Percentiles rank a stretch among this genome's conserved stretches.
Conservation (phyloP, 2,329 filamentous ascomycete genomes). For the Alternaria ethzedia region DNA sequence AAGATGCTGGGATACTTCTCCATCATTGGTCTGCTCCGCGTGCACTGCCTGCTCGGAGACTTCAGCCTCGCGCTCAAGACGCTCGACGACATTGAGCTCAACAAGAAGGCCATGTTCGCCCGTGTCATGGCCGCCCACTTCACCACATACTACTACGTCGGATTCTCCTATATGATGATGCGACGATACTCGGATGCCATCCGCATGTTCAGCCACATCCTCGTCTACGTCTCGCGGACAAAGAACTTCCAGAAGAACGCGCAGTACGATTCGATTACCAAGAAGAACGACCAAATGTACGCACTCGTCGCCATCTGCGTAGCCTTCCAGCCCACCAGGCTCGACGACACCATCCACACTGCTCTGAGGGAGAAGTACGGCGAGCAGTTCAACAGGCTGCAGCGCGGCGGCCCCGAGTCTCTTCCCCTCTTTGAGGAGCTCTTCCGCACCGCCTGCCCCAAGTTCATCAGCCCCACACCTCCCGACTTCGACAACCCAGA, state of each 20-base stretch:
- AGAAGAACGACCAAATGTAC: conserved; percentile 99
- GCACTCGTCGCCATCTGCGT: conserved; percentile 98
- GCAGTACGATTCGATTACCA: conserved; percentile 97
- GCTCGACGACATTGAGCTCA: conserved; percentile 98
- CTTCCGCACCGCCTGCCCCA: conserved; percentile 96
- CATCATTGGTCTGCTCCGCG: conserved; percentile 94
- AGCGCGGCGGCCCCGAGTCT: conserved; percentile 92
- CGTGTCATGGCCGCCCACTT: conserved; percentile 99
- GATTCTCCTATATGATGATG: conserved; percentile 99
- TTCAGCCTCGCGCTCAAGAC: conserved; percentile 99
- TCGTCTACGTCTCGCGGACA: conserved; percentile 96
- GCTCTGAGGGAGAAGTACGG: conserved; percentile 98
- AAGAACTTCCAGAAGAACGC: conserved; percentile 99
- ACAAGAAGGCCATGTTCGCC: conserved; percentile 99
- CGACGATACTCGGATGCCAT: conserved; percentile 98
- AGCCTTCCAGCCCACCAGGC: conserved; percentile 92
- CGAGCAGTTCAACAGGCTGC: conserved; percentile 95
- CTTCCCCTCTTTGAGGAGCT: conserved; percentile 98
- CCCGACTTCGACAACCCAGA: conserved; percentile 98
- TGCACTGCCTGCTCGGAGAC: conserved; percentile 95
- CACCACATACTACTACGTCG: conserved; percentile 99
- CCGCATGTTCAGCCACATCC: conserved; percentile 99
- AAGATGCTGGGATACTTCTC: conserved; percentile 99
- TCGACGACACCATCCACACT: conserved; percentile 99
- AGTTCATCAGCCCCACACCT: conserved; percentile 97